Conservation (phyloP, 2,329 filamentous ascomycete genomes). For the Penicillium fuscoglaucum region DNA sequence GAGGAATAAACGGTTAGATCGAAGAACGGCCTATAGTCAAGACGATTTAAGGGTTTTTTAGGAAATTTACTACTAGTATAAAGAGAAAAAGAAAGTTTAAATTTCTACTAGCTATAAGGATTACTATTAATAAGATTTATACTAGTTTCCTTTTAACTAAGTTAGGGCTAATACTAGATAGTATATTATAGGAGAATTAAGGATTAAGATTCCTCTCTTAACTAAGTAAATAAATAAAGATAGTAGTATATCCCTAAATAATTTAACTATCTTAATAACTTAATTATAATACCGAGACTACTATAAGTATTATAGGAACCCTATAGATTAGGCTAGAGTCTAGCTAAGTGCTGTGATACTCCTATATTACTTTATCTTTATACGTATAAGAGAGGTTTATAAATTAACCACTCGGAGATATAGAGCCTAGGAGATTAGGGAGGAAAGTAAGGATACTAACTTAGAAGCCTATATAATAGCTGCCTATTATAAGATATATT, state of each 20-base stretch:
- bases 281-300: slow-evolving; percentile 21
- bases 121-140: not conserved
- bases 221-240: slow-evolving; percentile 19
- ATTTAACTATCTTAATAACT: slow-evolving; percentile 21
- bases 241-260: slow-evolving; percentile 14
- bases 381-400: slow-evolving; percentile 17
- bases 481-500: no score
- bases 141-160: not conserved
- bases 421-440: not conserved
- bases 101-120: not conserved
- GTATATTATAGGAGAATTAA: not conserved
- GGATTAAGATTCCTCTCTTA: not conserved
- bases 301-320: slow-evolving; percentile 13
- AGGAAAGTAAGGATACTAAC: slow-evolving; percentile 2
- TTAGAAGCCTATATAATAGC: no score
- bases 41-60: not conserved
- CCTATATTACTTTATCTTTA: slow-evolving; percentile 22
- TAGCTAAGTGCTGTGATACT: not conserved
- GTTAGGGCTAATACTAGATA: not conserved
- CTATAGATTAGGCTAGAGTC: not conserved
- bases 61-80: not conserved
- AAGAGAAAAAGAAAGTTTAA: not conserved
- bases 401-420: slow-evolving; percentile 15
- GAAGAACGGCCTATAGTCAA: not conserved
- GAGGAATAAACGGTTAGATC: not conserved